These are phyloP conservation scores for Saccharomyces pastorianus DNA, from an alignment of 1,139 yeast genomes.

Conservation along the genomic window DNA sequence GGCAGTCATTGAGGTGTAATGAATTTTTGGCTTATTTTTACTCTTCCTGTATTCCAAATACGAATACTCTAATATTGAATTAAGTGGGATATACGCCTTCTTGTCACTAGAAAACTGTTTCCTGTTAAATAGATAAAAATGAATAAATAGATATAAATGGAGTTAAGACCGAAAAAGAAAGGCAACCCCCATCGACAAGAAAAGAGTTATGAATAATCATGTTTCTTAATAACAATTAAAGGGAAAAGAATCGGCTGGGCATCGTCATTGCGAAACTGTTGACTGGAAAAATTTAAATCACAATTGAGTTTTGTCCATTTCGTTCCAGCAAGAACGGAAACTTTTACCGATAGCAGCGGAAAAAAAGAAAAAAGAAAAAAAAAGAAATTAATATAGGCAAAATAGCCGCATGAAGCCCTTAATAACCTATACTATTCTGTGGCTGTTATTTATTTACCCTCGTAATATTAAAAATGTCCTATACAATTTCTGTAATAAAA, in stretches of 20 bases:
- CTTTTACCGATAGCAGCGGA: neutral
- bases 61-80: neutral
- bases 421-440: neutral
- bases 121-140: neutral
- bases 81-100: neutral
- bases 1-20: neutral
- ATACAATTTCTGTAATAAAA: neutral
- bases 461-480: neutral
- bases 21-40: neutral
- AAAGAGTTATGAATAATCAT: neutral
- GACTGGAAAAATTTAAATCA: neutral
- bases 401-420: neutral
- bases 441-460: neutral
- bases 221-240: neutral
- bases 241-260: neutral
- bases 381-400: neutral
- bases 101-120: neutral
- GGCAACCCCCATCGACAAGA: neutral
- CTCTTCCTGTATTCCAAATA: neutral
- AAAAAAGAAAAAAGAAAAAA: neutral
- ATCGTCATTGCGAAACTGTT: neutral
- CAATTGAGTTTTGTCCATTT: neutral
- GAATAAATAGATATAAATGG: neutral
- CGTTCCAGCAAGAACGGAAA: neutral
- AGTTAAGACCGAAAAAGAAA: neutral